phyloP scores from a whole-genome alignment of 2,329 filamentous ascomycete genomes.

The Thermothelomyces thermophilus region DNA sequence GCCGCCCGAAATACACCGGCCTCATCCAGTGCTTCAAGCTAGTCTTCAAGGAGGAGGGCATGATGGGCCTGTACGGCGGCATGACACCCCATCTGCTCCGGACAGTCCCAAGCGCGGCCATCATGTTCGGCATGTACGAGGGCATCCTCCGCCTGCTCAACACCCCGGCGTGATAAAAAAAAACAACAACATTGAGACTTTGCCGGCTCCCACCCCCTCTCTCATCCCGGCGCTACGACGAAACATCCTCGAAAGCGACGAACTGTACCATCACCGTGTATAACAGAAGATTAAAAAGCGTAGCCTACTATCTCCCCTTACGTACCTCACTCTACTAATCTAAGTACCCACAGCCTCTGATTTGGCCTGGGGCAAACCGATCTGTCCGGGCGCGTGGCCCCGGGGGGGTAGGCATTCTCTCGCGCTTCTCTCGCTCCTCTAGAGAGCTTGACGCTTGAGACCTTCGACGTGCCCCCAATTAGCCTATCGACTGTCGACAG shows the following conservation, averaged over 20 bases:
- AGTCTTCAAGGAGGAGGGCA: conserved; percentile 81
- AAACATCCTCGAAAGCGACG: neutral
- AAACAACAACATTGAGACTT: too few relatives aligned
- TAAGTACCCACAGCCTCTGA: neutral
- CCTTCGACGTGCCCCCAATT: too few relatives aligned
- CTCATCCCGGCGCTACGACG: neutral
- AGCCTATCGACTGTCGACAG: conserved; percentile 4
- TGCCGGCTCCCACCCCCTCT: neutral
- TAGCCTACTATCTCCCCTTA: too few relatives aligned
- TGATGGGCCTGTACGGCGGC: conserved; percentile 81
- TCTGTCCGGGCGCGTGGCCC: too few relatives aligned
- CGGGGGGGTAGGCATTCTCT: neutral
- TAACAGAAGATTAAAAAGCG: neutral
- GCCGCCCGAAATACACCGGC: conserved; percentile 77
- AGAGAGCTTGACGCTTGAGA: neutral
- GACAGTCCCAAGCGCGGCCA: conserved; percentile 85
- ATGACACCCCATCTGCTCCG: conserved; percentile 86
- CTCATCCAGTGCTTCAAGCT: conserved; percentile 82
- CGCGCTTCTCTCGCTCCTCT: neutral
- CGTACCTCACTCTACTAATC: conserved; percentile 2
- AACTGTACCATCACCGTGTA: conserved; percentile 13
- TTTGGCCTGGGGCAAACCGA: neutral
- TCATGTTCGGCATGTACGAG: conserved; percentile 91
- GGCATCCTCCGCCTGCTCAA: conserved; percentile 46
- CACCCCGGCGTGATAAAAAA: conserved; percentile 21